Conservation (phyloP, 345 rosid genomes). For the Gossypium sturtianum region DNA sequence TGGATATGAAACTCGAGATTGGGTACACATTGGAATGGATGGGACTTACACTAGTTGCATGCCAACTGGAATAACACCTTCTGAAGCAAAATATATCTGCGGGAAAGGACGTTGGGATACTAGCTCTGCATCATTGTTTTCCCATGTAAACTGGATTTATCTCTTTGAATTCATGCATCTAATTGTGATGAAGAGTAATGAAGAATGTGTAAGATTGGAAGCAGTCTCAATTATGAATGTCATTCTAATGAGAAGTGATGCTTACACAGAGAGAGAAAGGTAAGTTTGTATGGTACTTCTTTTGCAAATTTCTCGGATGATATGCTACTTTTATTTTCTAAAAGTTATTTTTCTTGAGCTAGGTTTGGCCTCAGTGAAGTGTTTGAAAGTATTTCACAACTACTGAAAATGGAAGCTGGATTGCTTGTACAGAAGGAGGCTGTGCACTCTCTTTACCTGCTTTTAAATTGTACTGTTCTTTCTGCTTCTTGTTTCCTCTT, state of each 20-base stretch:
- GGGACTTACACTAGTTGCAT: constrained; percentile 13
- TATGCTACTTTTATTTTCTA: constrained; percentile 7
- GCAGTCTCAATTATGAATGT: constrained; percentile 75
- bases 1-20: constrained; percentile 25
- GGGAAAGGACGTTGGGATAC: constrained; percentile 20
- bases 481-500: constrained; percentile 1
- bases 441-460: constrained; percentile 51
- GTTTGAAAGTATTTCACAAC: constrained; percentile 47
- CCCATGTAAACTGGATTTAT: constrained; percentile 52
- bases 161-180: constrained; percentile 47
- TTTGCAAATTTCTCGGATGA: constrained; percentile 4
- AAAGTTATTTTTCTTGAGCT: constrained; percentile 16
- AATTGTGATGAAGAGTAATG: constrained; percentile 39
- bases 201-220: constrained; percentile 53
- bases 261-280: constrained; percentile 59
- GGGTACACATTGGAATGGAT: constrained; percentile 18
- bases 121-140: constrained; percentile 22
- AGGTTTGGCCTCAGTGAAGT: constrained; percentile 48
- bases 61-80: constrained; percentile 12
- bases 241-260: constrained; percentile 55
- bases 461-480: constrained; percentile 55
- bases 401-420: constrained; percentile 54
- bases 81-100: constrained; percentile 26
- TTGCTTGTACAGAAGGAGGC: constrained; percentile 58
- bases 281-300: constrained; percentile 25